These are phyloP conservation scores for Aegilops sharonensis DNA, from an alignment of 176 grass and related monocot genomes.

Conservation along the genomic window DNA sequence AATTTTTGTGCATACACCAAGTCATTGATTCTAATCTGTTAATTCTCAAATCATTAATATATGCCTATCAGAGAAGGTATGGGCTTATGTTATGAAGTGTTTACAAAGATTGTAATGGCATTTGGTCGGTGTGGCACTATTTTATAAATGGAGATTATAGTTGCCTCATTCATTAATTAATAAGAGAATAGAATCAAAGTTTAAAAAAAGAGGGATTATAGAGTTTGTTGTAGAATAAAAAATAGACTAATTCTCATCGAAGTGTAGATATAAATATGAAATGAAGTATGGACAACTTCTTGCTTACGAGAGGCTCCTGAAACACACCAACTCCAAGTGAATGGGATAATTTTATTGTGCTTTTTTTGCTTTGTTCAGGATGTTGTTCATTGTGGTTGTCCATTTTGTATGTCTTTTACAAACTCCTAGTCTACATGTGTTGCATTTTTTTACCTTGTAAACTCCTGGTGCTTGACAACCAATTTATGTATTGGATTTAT, in stretches of 20 bases:
- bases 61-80: neutral
- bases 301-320: neutral
- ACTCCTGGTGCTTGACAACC: neutral
- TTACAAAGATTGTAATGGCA: neutral
- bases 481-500: neutral
- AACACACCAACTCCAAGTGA: neutral
- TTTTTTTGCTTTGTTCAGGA: neutral
- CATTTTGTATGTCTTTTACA: neutral
- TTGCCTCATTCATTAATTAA: too few species aligned
- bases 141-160: too few species aligned
- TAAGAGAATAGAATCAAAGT: too few species aligned
- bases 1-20: neutral
- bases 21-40: neutral
- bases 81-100: neutral
- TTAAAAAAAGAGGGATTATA: too few species aligned
- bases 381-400: neutral
- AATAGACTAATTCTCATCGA: too few species aligned
- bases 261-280: neutral
- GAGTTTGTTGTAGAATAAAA: too few species aligned
- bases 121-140: neutral
- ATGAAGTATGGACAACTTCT: neutral
- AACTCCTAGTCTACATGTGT: neutral
- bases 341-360: neutral
- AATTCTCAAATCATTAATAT: neutral
- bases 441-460: neutral